A percentile compares a stretch with the other conserved stretches of the same genome.
Conservation (phyloP, 495 filamentous ascomycete species). For the Annulohypoxylon nitens region DNA sequence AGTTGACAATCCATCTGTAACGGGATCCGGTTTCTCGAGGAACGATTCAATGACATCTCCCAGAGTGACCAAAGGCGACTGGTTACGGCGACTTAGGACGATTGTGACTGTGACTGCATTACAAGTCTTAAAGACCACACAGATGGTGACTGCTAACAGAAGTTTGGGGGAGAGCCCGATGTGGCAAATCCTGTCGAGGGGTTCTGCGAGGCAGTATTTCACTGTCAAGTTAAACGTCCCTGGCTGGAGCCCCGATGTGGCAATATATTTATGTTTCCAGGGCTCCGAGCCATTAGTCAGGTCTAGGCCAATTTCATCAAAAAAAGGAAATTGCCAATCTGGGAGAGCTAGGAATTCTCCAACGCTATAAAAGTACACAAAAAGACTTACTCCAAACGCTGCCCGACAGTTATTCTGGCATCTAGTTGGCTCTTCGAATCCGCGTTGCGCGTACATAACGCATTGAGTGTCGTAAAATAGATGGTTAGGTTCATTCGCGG, state of each 20-base stretch:
- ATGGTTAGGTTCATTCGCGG: constrained; percentile 36
- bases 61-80: constrained; percentile 60
- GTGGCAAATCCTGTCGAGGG: constrained; percentile 34
- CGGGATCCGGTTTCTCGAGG: constrained; percentile 56
- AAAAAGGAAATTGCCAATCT: constrained; percentile 38
- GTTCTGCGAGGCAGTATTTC: constrained; percentile 42
- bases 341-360: background rate
- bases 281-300: constrained; percentile 18
- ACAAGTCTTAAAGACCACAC: constrained; percentile 54
- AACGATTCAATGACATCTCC: constrained; percentile 68
- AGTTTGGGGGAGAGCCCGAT: constrained; percentile 50
- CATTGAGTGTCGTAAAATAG: constrained; percentile 42
- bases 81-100: constrained; percentile 45
- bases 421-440: background rate
- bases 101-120: constrained; percentile 52
- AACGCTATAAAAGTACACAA: no score
- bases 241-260: constrained; percentile 35
- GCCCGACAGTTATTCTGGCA: constrained; percentile 17
- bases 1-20: constrained; percentile 54
- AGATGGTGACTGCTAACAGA: constrained; percentile 51
- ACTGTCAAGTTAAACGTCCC: constrained; percentile 24
- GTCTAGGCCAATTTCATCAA: background rate
- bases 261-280: no score
- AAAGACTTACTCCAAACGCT: constrained; percentile 10
- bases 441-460: constrained; percentile 10